Conservation (phyloP, 2,329 filamentous ascomycete genomes). For the Pyricularia grisea region DNA sequence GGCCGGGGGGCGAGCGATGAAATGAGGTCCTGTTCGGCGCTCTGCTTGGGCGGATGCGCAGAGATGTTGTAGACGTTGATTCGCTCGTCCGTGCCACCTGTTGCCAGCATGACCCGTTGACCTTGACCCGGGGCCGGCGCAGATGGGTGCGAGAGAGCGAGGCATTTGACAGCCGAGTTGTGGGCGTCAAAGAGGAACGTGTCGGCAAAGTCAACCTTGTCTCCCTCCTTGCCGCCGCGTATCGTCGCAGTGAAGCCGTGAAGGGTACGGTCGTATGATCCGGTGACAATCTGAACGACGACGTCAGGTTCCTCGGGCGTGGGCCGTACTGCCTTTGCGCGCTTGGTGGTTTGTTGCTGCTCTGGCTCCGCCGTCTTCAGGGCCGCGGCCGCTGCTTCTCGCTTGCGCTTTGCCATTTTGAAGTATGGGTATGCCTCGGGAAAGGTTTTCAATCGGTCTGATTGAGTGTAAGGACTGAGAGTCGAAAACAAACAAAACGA, state of each 20-base stretch:
- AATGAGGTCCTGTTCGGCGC: slow-evolving; percentile 42
- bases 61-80: slow-evolving; percentile 93
- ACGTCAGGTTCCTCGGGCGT: not conserved
- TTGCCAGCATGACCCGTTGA: slow-evolving; percentile 85
- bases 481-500: not conserved
- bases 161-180: slow-evolving; percentile 76
- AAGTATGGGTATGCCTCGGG: not conserved
- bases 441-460: not conserved
- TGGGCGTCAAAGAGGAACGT: slow-evolving; percentile 96
- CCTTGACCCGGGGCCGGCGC: slow-evolving; percentile 47
- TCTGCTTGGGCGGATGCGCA: slow-evolving; percentile 49
- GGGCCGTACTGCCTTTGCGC: not conserved
- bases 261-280: slow-evolving; percentile 87
- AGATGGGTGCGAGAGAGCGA: slow-evolving; percentile 74
- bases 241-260: slow-evolving; percentile 82
- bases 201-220: slow-evolving; percentile 62
- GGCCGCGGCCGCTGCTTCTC: slow-evolving; percentile 13
- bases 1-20: slow-evolving; percentile 62
- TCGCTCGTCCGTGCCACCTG: slow-evolving; percentile 84
- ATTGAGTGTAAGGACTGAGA: not conserved
- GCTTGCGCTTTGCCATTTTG: slow-evolving; percentile 21
- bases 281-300: slow-evolving; percentile 72
- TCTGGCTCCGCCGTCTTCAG: slow-evolving; percentile 8
- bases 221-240: slow-evolving; percentile 9
- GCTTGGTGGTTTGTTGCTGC: slow-evolving; percentile 4